These are phyloP conservation scores for Alopecurus myosuroides DNA, from an alignment of 176 grass and related monocot genomes.

Conservation along the genomic window DNA sequence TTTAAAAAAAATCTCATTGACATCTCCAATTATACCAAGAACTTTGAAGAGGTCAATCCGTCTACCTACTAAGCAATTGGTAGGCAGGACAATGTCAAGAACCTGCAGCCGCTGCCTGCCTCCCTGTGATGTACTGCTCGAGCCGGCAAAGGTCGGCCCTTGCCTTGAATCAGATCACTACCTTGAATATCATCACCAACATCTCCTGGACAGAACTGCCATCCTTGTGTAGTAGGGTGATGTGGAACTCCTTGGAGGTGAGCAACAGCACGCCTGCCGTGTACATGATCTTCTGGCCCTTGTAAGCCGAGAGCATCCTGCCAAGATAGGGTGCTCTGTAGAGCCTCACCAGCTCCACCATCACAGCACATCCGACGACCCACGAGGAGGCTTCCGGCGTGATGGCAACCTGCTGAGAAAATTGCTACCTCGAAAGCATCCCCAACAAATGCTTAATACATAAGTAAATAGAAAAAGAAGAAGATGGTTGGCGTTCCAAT, in stretches of 20 bases:
- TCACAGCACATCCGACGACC: constrained; percentile 55
- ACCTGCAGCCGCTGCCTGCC: constrained; percentile 79
- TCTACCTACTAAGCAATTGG: constrained; percentile 75
- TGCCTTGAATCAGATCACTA: constrained; percentile 81
- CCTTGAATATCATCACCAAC: constrained; percentile 70
- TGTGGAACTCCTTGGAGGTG: constrained; percentile 61
- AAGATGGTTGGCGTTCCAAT: too few relatives aligned
- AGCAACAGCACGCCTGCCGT: constrained; percentile 81
- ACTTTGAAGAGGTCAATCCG: too few relatives aligned
- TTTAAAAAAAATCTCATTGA: neutral
- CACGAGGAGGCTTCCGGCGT: constrained; percentile 53
- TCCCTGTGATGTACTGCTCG: constrained; percentile 68
- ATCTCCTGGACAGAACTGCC: constrained; percentile 51
- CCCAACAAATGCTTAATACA: too few relatives aligned
- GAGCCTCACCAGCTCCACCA: constrained; percentile 58
- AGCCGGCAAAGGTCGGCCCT: constrained; percentile 64
- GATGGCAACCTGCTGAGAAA: too few relatives aligned
- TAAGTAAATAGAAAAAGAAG: too few relatives aligned
- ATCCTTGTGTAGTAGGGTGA: constrained; percentile 60
- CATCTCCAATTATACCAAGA: too few relatives aligned
- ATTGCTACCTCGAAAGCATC: too few relatives aligned
- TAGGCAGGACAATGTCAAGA: constrained; percentile 80
- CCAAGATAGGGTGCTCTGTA: constrained; percentile 61
- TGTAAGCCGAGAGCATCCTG: constrained; percentile 76
- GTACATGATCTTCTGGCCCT: constrained; percentile 83